phyloP scores from a whole-genome alignment of 352 stramenopile genomes.

The Globisporangium abappressorium region DNA sequence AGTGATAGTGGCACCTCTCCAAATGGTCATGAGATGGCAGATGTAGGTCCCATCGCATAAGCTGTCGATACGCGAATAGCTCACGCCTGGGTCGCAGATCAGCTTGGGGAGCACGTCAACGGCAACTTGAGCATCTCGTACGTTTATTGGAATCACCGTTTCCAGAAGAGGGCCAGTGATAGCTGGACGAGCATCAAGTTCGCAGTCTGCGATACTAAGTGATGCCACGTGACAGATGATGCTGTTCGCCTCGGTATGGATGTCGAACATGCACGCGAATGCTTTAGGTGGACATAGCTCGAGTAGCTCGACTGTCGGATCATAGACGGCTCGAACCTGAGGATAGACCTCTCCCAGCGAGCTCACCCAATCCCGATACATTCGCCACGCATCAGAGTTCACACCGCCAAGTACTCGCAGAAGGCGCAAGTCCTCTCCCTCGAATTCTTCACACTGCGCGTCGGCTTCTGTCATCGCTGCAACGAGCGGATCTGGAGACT shows the following conservation, averaged over 20 bases:
- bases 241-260: background rate
- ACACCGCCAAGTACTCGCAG: background rate
- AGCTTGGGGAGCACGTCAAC: background rate
- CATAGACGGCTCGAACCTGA: background rate
- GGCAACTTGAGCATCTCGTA: background rate
- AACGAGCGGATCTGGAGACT: background rate
- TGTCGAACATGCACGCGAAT: no score
- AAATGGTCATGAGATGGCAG: background rate
- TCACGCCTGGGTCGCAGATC: background rate
- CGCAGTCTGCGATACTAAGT: background rate
- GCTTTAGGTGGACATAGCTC: no score
- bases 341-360: background rate
- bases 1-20: background rate
- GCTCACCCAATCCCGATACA: background rate
- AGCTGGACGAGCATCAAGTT: background rate
- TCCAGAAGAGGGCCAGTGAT: background rate
- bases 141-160: background rate
- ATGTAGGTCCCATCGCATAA: background rate
- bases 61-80: background rate
- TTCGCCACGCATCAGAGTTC: background rate
- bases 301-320: no score
- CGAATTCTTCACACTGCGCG: background rate
- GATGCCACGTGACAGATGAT: background rate
- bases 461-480: background rate
- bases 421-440: background rate